Conservation (phyloP, 495 filamentous ascomycete genomes). For the Xylaria acuta region DNA sequence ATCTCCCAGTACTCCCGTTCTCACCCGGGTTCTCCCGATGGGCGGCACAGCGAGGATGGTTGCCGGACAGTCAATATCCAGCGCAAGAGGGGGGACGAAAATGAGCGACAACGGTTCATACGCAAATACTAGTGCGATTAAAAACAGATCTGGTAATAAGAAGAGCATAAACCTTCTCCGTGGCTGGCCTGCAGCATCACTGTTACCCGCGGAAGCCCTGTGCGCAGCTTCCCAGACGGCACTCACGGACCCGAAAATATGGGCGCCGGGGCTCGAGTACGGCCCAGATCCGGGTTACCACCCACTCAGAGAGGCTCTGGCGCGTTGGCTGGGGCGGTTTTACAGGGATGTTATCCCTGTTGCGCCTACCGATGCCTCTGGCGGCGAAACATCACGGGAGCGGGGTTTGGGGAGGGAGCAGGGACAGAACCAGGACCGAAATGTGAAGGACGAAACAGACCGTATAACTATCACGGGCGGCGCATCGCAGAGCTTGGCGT, state of each 20-base stretch:
- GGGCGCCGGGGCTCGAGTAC: slow-evolving; percentile 69
- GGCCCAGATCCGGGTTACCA: slow-evolving; percentile 78
- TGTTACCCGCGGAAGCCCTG: slow-evolving; percentile 70
- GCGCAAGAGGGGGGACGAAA: neutral
- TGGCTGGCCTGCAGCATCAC: slow-evolving; percentile 73
- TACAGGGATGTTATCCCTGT: slow-evolving; percentile 47
- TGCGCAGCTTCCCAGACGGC: slow-evolving; percentile 58
- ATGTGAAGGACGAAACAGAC: slow-evolving; percentile 43
- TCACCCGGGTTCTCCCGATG: neutral
- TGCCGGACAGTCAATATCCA: slow-evolving; percentile 3
- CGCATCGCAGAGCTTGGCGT: slow-evolving; percentile 77
- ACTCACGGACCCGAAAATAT: slow-evolving; percentile 64
- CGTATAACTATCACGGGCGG: slow-evolving; percentile 83
- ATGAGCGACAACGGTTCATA: neutral
- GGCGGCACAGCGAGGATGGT: slow-evolving; percentile 2
- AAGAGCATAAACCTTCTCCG: slow-evolving; percentile 67
- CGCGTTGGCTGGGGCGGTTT: slow-evolving; percentile 69
- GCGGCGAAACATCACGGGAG: neutral
- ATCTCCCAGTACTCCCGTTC: neutral
- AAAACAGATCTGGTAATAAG: slow-evolving; percentile 18
- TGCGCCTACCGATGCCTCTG: neutral
- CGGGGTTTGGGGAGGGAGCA: neutral
- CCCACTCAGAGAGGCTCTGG: slow-evolving; percentile 67
- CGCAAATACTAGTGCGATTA: neutral
- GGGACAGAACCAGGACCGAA: neutral